phyloP scores from a whole-genome alignment of 306 rosid genomes.

The Prunus mongolica region DNA sequence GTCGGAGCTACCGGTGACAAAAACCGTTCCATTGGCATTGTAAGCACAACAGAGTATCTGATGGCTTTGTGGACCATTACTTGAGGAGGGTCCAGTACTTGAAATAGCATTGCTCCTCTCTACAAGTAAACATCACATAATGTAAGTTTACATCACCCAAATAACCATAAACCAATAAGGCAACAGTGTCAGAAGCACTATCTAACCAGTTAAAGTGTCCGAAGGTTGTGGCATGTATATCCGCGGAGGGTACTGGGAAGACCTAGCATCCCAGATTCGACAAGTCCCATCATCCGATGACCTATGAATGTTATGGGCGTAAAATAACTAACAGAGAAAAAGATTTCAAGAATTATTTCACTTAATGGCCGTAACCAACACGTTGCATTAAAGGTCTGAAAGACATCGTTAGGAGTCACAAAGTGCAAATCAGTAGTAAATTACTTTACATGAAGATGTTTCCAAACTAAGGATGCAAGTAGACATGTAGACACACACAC shows the following conservation, averaged over 20 bases:
- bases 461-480: background rate
- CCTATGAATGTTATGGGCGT: conserved; percentile 33
- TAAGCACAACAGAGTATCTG: conserved; percentile 90
- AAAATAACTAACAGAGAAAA: conserved; percentile 10
- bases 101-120: conserved; percentile 61
- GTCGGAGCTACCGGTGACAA: conserved; percentile 94
- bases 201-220: conserved; percentile 63
- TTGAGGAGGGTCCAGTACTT: conserved; percentile 54
- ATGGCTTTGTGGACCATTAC: conserved; percentile 51
- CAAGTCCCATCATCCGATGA: conserved; percentile 95
- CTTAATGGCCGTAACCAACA: background rate
- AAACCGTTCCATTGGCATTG: conserved; percentile 84
- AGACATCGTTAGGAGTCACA: conserved; percentile 8
- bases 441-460: background rate
- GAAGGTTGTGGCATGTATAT: conserved; percentile 67
- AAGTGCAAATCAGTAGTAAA: background rate
- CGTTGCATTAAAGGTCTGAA: background rate
- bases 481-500: background rate
- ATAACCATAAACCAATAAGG: conserved; percentile 1
- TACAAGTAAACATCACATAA: conserved; percentile 35
- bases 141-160: background rate
- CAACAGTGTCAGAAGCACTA: conserved; percentile 22
- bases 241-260: conserved; percentile 53
- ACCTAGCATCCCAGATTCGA: conserved; percentile 90
- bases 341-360: background rate